Base-by-base conservation (phyloP, 768 basidiomycete genomes). In the Fomitopsis serialis region DNA sequence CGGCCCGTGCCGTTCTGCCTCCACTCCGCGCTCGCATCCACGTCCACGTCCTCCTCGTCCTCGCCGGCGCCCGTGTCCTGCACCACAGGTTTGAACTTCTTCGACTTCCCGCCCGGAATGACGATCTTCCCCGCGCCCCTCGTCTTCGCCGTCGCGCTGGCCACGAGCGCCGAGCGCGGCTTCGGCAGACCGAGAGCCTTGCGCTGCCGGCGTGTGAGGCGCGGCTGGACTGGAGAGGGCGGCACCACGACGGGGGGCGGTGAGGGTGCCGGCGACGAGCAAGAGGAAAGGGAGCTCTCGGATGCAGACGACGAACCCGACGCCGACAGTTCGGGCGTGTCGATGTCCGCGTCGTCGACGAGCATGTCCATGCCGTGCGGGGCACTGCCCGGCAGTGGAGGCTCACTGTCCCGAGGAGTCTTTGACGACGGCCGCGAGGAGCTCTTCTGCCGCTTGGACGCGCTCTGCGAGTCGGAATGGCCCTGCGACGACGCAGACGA, bases 161-260 rank as follows among this genome's bases (percentile, higher is more conserved):
- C 64, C 8, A 62, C 62, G 13, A 69, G 61, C 3, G 66, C 72
- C 8, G 71, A 34, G 3, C 78, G 72, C 0, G 73, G 63, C 63
- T 83, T 87, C 0, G 87, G 86, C 42, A 90, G 64, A 1, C 85
- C 85, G 11, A 85, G 72, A n/a, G 72, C 73, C 69, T 84, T 90
- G 32, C 85, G 74, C 68, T 92, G 80, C 21, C 87, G 71, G 45
- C 84, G 71, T 7, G 87, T 91, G 44, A 91, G 50, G 15, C 34
- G 15, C 6, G 73, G 74, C 44, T 69, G 74, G 57, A 72, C 70
- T 17, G 60, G 57, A 3, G 66, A 61, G 12, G 65, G 61, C 3
- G 68, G 64, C 21, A 55, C 44, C 2, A 58, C 54, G 1, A 61
- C 55, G 10, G 67, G 63, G 19, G 66, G 60, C 3, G 67, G 63